Base-by-base conservation (phyloP, 2,329 filamentous ascomycete species). In the Fonsecaea monophora region DNA sequence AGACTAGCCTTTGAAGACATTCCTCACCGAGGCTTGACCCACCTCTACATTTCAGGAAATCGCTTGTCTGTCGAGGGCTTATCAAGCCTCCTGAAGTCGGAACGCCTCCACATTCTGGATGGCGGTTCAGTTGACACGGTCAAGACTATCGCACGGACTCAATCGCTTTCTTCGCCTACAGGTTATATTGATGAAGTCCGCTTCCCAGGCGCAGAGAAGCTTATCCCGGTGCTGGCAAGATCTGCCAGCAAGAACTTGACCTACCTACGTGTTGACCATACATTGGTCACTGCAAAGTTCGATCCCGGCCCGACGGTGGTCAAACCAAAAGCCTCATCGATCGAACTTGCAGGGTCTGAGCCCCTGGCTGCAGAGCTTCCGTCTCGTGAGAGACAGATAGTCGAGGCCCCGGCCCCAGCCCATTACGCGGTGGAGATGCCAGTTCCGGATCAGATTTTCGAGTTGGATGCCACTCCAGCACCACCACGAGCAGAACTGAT, bases 1-100 rank as follows among this genome's bases (percentile, higher is more conserved):
- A 81, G 83, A 58, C 81, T 86, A 35, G 82, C 84, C 42, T 82
- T 88, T 34, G 86, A 88, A 70, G 82, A 86, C 69, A 77, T 84
- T 1, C 80, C 83, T 25, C 79, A 84, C 71, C 77, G 79, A 9
- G 87, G 87, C 2, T 82, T 88, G 42, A 88, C 86, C 0, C 86
- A 89, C 76, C 76, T 89, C 2, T 87, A 86, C 71, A 80, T 89
- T 13, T 81, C 86, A 3, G 81, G 82, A 7, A 89, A 89, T 64
- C 71, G 77, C 2, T 74, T 89, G 4, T 86, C 84, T 1, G 81
- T 85, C 0, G 85, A 87, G 73, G 86, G 85, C 0, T 76, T 86
- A 5, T 84, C 82, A 3, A 82, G 81, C 15, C 77, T 89, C 4
- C 72, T 88, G 10, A 77, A 81, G 57, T 85, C 85, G 7, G 78